Percentiles rank a stretch among this genome's conserved stretches.
These are phyloP conservation scores for Solanum verrucosum DNA, from an alignment of 257 asterid genomes.

Conservation along the genomic window DNA sequence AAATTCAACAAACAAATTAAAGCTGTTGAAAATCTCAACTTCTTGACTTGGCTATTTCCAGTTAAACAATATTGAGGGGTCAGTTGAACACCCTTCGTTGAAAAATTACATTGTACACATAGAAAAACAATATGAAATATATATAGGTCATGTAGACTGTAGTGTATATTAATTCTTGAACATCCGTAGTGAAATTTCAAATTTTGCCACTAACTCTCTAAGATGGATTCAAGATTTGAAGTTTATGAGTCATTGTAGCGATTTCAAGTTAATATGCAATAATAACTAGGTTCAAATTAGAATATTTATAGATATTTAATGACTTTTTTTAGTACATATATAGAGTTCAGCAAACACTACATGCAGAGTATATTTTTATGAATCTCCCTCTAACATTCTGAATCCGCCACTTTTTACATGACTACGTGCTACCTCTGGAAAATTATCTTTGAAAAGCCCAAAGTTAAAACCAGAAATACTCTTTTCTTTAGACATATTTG, in stretches of 20 bases:
- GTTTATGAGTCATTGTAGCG: too few species aligned
- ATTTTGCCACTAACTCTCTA: not conserved
- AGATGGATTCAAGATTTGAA: not conserved
- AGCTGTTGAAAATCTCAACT: not conserved
- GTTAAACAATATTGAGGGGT: not conserved
- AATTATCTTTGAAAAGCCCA: not conserved
- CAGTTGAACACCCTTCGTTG: not conserved
- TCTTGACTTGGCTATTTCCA: too few species aligned
- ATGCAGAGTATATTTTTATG: too few species aligned
- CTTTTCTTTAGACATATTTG: not conserved
- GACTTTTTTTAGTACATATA: too few species aligned
- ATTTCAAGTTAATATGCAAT: not conserved
- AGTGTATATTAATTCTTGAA: not conserved
- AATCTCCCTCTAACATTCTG: not conserved
- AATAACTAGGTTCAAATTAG: too few species aligned
- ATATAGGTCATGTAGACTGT: too few species aligned
- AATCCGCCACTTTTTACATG: not conserved
- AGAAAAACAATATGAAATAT: too few species aligned
- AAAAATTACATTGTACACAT: too few species aligned
- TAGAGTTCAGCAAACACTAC: not conserved
- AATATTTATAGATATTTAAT: too few species aligned
- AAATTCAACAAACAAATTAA: not conserved
- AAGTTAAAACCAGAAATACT: not conserved
- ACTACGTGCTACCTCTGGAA: not conserved
- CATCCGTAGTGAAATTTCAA: not conserved